Evolutionary conservation across 176 grass and related monocot genomes (phyloP).

Genomic region (Alopecurus myosuroides): DNA sequence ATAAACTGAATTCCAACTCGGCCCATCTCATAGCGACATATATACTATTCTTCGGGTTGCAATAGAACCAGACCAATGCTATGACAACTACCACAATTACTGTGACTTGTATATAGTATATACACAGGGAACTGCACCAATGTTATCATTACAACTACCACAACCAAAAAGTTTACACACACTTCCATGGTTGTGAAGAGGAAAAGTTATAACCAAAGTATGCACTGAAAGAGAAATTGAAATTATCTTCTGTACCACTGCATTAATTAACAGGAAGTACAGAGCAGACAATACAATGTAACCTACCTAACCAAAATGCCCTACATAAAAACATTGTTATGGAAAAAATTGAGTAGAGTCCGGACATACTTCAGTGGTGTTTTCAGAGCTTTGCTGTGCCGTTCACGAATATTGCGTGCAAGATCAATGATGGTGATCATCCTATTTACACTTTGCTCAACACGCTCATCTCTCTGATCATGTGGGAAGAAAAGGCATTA

Average conservation of each 20-base stretch:
- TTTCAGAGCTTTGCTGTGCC: constrained; percentile 94
- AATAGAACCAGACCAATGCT: neutral
- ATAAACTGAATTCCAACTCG: neutral
- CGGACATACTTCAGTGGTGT: constrained; percentile 83
- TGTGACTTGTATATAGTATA: no score
- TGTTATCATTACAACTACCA: neutral
- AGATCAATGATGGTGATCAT: constrained; percentile 99
- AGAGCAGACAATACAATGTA: neutral
- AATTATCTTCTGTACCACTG: neutral
- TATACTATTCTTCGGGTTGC: neutral
- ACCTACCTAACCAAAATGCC: neutral
- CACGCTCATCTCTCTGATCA: constrained; percentile 91
- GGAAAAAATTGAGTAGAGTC: neutral
- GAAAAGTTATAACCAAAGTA: neutral
- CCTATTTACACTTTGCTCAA: constrained; percentile 92
- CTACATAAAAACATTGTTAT: neutral
- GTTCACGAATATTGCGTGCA: constrained; percentile 86
- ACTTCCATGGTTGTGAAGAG: neutral
- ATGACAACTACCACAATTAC: neutral
- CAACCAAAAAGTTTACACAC: neutral
- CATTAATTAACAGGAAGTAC: neutral
- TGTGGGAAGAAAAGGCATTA: neutral
- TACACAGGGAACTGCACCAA: neutral
- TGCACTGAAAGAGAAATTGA: neutral
- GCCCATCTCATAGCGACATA: neutral